Evolutionary conservation across 495 filamentous ascomycete species (phyloP).

Genomic region (Penicillium dipodomyicola): DNA sequence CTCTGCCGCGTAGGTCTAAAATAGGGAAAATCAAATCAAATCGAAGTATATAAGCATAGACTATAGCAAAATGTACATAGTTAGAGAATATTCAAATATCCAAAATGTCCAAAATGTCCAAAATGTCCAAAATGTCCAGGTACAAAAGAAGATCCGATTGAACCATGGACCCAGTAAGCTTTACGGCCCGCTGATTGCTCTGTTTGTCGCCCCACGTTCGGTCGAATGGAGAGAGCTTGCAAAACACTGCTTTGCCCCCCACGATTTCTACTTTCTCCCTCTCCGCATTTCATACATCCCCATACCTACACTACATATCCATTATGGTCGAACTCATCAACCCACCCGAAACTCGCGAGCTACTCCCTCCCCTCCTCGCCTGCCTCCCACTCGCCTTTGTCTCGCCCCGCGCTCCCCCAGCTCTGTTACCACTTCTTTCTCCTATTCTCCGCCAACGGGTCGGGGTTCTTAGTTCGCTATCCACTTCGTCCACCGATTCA

Average conservation of each 20-base stretch:
- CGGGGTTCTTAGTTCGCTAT: constrained; percentile 62
- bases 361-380: constrained; percentile 77
- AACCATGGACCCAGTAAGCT: constrained; percentile 10
- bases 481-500: constrained; percentile 61
- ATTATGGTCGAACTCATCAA: constrained; percentile 56
- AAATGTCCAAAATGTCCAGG: not conserved
- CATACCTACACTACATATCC: not conserved
- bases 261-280: constrained; percentile 1
- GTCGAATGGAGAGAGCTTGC: constrained; percentile 28
- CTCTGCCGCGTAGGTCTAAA: not conserved
- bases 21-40: not conserved
- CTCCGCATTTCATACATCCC: constrained; percentile 9
- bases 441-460: constrained; percentile 90
- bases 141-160: not conserved
- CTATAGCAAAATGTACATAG: not conserved
- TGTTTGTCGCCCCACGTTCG: constrained; percentile 29
- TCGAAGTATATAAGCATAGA: not conserved
- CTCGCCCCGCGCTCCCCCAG: constrained; percentile 72
- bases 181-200: constrained; percentile 18
- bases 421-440: constrained; percentile 77
- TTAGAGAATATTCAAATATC: not conserved
- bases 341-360: constrained; percentile 59
- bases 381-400: constrained; percentile 81
- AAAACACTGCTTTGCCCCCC: not conserved
- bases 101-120: not conserved